Evolutionary conservation across 371 early-diverging fungal genomes (phyloP).

Genomic region (Mucor lusitanicus): DNA sequence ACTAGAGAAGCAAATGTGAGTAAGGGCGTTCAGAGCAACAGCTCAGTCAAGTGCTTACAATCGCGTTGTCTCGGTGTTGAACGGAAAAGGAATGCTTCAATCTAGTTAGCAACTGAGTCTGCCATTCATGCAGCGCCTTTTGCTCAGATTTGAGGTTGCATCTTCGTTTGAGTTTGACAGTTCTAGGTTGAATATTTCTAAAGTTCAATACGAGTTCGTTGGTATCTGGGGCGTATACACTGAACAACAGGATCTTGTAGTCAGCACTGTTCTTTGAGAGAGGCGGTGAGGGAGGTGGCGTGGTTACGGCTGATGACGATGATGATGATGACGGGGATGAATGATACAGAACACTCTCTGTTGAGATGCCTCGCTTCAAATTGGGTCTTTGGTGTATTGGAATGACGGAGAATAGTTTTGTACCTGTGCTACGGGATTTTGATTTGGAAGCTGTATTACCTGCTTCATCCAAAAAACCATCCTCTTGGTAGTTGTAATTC

Average conservation of each 20-base stretch:
- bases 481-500: neutral
- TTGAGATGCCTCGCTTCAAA: neutral
- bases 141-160: slow-evolving; percentile 23
- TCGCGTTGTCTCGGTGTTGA: neutral
- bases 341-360: neutral
- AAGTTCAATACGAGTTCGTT: slow-evolving; percentile 15
- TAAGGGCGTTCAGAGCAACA: neutral
- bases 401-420: neutral
- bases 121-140: slow-evolving; percentile 35
- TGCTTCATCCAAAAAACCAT: neutral
- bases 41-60: neutral
- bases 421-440: neutral
- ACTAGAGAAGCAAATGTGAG: slow-evolving; percentile 6
- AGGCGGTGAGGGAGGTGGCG: neutral
- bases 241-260: neutral
- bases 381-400: neutral
- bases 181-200: slow-evolving; percentile 20
- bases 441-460: neutral
- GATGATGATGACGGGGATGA: neutral
- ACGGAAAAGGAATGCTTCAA: neutral
- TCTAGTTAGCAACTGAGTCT: slow-evolving; percentile 5
- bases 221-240: slow-evolving; percentile 11
- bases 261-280: neutral
- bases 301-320: neutral
- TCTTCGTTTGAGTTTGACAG: slow-evolving; percentile 15